Base-by-base conservation (phyloP, 805 yeast species). In the Ogataea paradorogensis region DNA sequence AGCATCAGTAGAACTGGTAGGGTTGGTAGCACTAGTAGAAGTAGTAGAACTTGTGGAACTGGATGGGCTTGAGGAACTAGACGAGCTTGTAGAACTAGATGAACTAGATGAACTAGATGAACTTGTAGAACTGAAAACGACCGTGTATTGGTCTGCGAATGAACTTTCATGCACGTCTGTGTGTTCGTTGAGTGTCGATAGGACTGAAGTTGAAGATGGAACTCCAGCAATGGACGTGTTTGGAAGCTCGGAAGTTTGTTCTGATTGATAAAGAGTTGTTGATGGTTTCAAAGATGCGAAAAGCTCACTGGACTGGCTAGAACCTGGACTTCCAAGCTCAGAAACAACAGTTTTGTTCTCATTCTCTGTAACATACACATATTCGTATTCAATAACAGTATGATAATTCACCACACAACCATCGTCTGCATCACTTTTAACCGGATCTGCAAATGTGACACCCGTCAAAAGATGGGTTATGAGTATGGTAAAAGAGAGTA, bases 381-480 rank as follows among this genome's bases (percentile, higher is more conserved):
- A 51, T 23, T 51, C 50, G 27, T 35, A 28, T 29, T 40, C 38
- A n/a, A 33, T 23, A 15, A 39, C 46, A 3, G 55, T 51, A 27
- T 51, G 50, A 15, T 43, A 49, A 26, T 45, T 47, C n/a, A 47
- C 39, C 9, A 36, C 26, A 35, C 55, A 51, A 10, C 33, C 33
- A 6, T 43, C 41, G 1, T 29, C 42, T 11, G 27, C 8, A 18
- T 11, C 38, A 18, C 27, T 25, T n/a, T n/a, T n/a, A n/a, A n/a
- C n/a, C n/a, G n/a, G n/a, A n/a, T 24, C 26, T 24, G 26, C 26
- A 24, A 24, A 4, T 10, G 26, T 24, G 13, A 10, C 4, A n/a
- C 25, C n/a, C 9, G n/a, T 9, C 7, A 27, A 27, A 27, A 13
- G 29, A 15, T 11, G 16, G 29, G 29, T 23, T 11, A 9, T 11